Evolutionary conservation across 306 rosid species (phyloP).

Genomic region (Canavalia gladiata): DNA sequence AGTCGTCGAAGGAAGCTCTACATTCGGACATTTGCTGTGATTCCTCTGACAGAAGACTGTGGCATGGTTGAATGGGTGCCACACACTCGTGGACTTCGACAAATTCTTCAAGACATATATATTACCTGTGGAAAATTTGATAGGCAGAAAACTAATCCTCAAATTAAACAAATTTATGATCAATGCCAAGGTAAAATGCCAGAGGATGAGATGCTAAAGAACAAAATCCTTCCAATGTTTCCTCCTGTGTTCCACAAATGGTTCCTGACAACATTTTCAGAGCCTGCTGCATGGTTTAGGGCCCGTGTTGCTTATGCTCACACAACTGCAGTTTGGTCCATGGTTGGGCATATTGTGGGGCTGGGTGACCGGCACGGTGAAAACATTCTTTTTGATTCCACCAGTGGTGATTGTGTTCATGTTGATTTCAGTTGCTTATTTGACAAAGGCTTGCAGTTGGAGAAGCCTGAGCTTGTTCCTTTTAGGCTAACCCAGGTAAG

Average conservation of each 20-base stretch:
- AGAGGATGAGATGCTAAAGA: conserved; percentile 86
- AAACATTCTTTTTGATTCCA: conserved; percentile 95
- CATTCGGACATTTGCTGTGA: conserved; percentile 95
- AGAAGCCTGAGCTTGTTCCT: conserved; percentile 98
- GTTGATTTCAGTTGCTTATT: conserved; percentile 99
- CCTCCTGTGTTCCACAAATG: conserved; percentile 94
- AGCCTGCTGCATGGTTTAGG: conserved; percentile 99
- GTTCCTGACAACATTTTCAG: conserved; percentile 94
- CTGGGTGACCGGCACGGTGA: conserved; percentile 97
- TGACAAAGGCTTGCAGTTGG: conserved; percentile 96
- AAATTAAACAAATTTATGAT: conserved; percentile 87
- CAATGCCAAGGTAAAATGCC: conserved; percentile 88
- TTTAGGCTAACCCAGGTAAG: conserved; percentile 96
- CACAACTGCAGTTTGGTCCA: conserved; percentile 99
- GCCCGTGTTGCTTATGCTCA: conserved; percentile 96
- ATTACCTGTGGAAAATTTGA: conserved; percentile 86
- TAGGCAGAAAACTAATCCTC: conserved; percentile 87
- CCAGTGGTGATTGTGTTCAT: conserved; percentile 95
- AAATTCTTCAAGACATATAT: conserved; percentile 92
- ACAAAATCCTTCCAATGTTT: conserved; percentile 92
- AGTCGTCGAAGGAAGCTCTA: conserved; percentile 94
- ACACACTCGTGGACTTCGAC: conserved; percentile 92
- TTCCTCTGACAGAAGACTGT: conserved; percentile 98
- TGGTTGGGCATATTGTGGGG: conserved; percentile 99
- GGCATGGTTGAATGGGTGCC: conserved; percentile 99